Evolutionary conservation across 176 grass and related monocot genomes (phyloP).

Genomic region (Carex pumila): DNA sequence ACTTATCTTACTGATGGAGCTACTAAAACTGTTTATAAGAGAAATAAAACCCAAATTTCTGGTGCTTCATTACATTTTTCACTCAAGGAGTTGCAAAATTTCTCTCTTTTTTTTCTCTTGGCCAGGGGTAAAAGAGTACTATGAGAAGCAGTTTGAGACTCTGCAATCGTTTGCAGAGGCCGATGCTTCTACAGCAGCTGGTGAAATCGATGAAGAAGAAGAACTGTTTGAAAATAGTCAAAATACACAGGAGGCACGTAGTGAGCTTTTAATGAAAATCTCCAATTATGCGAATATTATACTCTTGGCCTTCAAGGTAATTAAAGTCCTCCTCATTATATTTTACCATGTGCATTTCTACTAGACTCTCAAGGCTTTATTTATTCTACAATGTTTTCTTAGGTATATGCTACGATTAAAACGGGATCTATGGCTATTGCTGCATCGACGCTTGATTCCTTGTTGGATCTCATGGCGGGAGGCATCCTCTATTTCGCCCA

Average conservation of each 20-base stretch:
- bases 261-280: conserved; percentile 73
- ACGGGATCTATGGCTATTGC: conserved; percentile 80
- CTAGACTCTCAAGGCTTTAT: neutral
- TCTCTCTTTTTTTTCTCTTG: neutral
- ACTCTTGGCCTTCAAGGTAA: conserved; percentile 75
- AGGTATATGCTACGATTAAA: conserved; percentile 77
- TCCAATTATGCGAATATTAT: conserved; percentile 71
- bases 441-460: conserved; percentile 82
- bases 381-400: neutral
- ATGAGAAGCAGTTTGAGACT: conserved; percentile 61
- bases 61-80: neutral
- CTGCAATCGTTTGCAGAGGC: conserved; percentile 62
- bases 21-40: neutral
- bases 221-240: conserved; percentile 28
- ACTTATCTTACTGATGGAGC: neutral
- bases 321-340: neutral
- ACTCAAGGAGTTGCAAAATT: neutral
- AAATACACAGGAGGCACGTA: conserved; percentile 48
- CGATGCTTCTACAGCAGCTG: conserved; percentile 41
- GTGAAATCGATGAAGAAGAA: conserved; percentile 29
- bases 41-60: neutral
- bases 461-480: conserved; percentile 78
- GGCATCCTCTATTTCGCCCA: conserved; percentile 83
- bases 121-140: conserved; percentile 67
- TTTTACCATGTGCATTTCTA: neutral